Percentiles rank a stretch among this genome's conserved stretches.
Evolutionary conservation across 768 basidiomycete species (phyloP).

Genomic region (Dentipellis sp.): DNA sequence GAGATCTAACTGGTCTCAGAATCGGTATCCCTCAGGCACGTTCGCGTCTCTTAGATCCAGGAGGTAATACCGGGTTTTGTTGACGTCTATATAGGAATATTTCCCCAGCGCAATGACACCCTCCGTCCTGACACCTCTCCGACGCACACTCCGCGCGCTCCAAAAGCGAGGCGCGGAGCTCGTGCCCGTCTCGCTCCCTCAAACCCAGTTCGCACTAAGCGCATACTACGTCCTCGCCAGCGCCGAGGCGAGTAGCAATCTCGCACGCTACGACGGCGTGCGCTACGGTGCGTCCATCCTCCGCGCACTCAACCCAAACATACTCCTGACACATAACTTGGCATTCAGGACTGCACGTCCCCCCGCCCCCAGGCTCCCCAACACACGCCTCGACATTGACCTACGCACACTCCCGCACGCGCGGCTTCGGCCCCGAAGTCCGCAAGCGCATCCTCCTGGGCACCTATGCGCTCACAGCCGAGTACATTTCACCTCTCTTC

Average conservation of each 20-base stretch:
- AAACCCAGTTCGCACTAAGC: slow-evolving; percentile 65
- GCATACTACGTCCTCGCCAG: slow-evolving; percentile 95
- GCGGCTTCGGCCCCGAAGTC: slow-evolving; percentile 78
- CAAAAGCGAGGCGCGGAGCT: slow-evolving; percentile 52
- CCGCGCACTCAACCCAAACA: neutral
- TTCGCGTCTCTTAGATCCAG: neutral
- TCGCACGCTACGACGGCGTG: slow-evolving; percentile 85
- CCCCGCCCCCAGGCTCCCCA: slow-evolving; percentile 33
- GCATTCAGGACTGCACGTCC: slow-evolving; percentile 39
- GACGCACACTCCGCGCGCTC: slow-evolving; percentile 34
- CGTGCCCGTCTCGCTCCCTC: slow-evolving; percentile 65
- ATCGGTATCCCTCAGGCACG: slow-evolving; percentile 70
- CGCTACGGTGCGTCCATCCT: slow-evolving; percentile 51
- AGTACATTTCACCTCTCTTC: slow-evolving; percentile 40
- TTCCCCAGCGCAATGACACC: slow-evolving; percentile 62
- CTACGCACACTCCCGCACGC: slow-evolving; percentile 59
- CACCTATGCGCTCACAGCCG: slow-evolving; percentile 85
- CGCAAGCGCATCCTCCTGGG: slow-evolving; percentile 82
- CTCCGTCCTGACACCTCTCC: slow-evolving; percentile 35
- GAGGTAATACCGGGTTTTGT: no score
- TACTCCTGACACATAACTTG: neutral
- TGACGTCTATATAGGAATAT: slow-evolving; percentile 44
- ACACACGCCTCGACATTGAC: slow-evolving; percentile 40
- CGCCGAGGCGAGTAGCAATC: slow-evolving; percentile 88
- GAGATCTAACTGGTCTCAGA: slow-evolving; percentile 41